phyloP scores from a whole-genome alignment of 164 flowering plant species.

The Magnolia officinalis region DNA sequence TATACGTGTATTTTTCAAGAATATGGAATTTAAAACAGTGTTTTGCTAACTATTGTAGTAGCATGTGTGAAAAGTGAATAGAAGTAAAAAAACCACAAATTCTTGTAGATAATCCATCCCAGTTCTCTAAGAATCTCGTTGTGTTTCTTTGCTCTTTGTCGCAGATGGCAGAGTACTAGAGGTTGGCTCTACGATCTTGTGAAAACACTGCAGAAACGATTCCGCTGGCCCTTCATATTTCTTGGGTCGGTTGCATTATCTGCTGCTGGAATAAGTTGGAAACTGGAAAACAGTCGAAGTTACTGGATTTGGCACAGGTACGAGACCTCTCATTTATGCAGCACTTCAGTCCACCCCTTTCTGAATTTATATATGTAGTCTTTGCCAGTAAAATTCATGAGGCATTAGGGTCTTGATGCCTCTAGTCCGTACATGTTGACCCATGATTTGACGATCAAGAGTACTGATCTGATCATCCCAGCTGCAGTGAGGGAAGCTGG shows the following conservation, averaged over 20 bases:
- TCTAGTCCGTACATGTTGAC: not conserved
- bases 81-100: too few species aligned
- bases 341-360: not conserved
- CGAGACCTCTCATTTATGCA: not conserved
- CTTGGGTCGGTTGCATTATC: conserved; percentile 54
- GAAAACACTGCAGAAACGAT: conserved; percentile 49
- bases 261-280: conserved; percentile 84
- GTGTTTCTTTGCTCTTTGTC: not conserved
- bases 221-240: conserved; percentile 66
- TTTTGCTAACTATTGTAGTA: too few species aligned
- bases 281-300: conserved; percentile 55
- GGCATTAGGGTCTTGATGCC: not conserved
- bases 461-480: not conserved
- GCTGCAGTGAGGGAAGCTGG: not conserved
- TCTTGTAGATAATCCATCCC: not conserved
- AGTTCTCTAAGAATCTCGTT: not conserved
- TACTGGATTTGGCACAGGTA: conserved; percentile 99
- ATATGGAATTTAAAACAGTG: too few species aligned
- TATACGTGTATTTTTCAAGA: too few species aligned
- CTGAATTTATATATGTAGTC: not conserved
- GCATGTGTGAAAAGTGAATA: too few species aligned
- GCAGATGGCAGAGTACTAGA: conserved; percentile 51
- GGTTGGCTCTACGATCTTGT: conserved; percentile 42
- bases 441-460: not conserved
- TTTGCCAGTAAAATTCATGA: not conserved